Conservation (phyloP, 331 rosid species). For the Pyracantha coccinea region DNA sequence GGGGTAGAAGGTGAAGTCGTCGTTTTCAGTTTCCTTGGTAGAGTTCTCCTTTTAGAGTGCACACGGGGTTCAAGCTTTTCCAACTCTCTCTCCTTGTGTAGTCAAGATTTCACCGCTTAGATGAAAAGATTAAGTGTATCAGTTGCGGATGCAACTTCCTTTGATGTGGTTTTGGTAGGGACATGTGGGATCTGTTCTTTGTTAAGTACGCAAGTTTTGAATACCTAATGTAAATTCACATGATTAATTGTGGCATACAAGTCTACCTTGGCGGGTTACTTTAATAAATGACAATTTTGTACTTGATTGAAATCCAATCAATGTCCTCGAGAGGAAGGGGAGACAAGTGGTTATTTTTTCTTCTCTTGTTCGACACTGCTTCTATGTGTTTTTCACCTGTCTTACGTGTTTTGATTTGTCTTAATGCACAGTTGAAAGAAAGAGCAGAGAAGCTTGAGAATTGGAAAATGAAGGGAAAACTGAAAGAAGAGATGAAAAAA, state of each 20-base stretch:
- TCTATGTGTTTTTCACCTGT: neutral
- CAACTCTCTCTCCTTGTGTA: neutral
- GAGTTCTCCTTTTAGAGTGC: neutral
- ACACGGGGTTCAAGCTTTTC: neutral
- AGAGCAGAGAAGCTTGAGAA: conserved; percentile 70
- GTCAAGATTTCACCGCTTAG: neutral
- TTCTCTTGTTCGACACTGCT: neutral
- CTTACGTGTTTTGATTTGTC: neutral
- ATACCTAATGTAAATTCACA: neutral
- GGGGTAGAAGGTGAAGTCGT: neutral
- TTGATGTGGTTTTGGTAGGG: neutral
- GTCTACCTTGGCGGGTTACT: neutral
- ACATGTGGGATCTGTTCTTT: neutral
- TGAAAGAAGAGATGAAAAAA: conserved; percentile 47
- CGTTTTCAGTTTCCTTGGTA: neutral
- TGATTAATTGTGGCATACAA: neutral
- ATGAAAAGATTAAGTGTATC: neutral
- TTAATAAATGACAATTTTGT: too few relatives aligned
- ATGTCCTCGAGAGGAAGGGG: neutral
- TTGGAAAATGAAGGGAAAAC: conserved; percentile 65
- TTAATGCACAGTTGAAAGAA: conserved; percentile 61
- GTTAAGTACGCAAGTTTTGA: neutral
- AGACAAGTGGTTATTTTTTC: neutral
- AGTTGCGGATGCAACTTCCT: neutral
- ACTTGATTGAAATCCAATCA: neutral